phyloP scores from a whole-genome alignment of 2,329 filamentous ascomycete genomes.

The Colletotrichum sublineola region DNA sequence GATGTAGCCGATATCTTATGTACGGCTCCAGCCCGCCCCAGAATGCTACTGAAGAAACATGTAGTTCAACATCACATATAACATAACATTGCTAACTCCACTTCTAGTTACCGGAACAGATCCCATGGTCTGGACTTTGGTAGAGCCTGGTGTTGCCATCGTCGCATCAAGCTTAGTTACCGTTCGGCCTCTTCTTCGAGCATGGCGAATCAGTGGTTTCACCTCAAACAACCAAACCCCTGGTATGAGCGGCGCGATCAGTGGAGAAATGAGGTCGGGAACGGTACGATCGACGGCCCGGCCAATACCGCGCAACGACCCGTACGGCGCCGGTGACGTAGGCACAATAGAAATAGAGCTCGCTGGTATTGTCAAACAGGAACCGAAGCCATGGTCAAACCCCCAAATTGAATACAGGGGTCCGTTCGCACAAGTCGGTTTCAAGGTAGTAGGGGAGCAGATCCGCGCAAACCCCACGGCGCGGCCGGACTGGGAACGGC shows the following conservation, averaged over 20 bases:
- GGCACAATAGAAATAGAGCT: slow-evolving; percentile 52
- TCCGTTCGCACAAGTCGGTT: background rate
- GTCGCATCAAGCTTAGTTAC: slow-evolving; percentile 67
- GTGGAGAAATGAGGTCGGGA: slow-evolving; percentile 49
- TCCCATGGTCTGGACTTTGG: slow-evolving; percentile 69
- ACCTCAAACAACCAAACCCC: slow-evolving; percentile 55
- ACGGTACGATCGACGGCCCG: slow-evolving; percentile 46
- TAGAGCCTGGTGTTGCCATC: slow-evolving; percentile 69
- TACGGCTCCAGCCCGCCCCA: slow-evolving; percentile 48
- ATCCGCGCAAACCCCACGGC: slow-evolving; percentile 1
- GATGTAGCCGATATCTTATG: slow-evolving; percentile 62
- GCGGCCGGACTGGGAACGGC: slow-evolving; percentile 5
- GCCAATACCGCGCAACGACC: slow-evolving; percentile 46
- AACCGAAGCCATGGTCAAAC: slow-evolving; percentile 9
- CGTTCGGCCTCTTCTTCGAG: slow-evolving; percentile 66
- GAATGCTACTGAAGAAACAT: background rate
- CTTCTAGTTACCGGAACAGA: slow-evolving; percentile 61
- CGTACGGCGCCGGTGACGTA: slow-evolving; percentile 54
- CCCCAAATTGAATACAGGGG: background rate
- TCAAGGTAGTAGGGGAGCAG: background rate
- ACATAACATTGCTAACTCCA: slow-evolving; percentile 1
- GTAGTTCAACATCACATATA: background rate
- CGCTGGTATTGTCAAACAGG: slow-evolving; percentile 19
- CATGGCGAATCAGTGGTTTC: slow-evolving; percentile 62
- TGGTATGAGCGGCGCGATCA: slow-evolving; percentile 44